phyloP scores from a whole-genome alignment of 2,329 filamentous ascomycete species.

The Colletotrichum chrysophilum region DNA sequence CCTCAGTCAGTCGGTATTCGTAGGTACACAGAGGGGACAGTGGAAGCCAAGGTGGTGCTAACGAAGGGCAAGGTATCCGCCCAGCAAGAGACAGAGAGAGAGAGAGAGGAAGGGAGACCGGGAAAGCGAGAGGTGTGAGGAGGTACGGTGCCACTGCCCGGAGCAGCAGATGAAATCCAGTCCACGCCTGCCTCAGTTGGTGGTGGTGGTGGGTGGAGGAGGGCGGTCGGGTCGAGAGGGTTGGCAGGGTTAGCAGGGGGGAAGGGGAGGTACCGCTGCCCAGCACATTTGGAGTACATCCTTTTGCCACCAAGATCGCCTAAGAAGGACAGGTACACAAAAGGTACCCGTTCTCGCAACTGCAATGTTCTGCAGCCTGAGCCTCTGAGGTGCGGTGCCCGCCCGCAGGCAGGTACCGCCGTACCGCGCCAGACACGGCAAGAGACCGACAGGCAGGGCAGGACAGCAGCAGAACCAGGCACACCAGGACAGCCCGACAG shows the following conservation, averaged over 20 bases:
- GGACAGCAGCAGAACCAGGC: not conserved
- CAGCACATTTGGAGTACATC: no score
- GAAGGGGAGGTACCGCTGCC: not conserved
- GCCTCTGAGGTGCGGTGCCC: not conserved
- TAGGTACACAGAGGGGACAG: not conserved
- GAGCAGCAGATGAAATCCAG: not conserved
- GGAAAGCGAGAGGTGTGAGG: conserved; percentile 35
- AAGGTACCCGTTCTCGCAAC: not conserved
- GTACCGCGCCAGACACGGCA: not conserved
- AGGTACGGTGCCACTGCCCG: not conserved
- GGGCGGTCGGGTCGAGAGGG: not conserved
- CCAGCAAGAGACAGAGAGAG: not conserved
- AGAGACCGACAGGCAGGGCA: not conserved
- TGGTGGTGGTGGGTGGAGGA: not conserved
- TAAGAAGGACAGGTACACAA: accelerated
- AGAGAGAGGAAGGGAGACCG: not conserved
- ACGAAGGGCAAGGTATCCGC: not conserved
- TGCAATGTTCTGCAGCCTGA: not conserved
- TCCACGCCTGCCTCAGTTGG: not conserved
- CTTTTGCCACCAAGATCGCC: not conserved
- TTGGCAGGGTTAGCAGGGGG: not conserved
- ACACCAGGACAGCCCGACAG: not conserved
- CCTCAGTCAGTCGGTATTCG: not conserved
- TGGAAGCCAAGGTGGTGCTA: not conserved
- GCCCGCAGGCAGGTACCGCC: not conserved